Percentiles rank a stretch among this genome's conserved stretches.
Conservation (phyloP, 257 asterid species). For the Fraxinus americana region DNA sequence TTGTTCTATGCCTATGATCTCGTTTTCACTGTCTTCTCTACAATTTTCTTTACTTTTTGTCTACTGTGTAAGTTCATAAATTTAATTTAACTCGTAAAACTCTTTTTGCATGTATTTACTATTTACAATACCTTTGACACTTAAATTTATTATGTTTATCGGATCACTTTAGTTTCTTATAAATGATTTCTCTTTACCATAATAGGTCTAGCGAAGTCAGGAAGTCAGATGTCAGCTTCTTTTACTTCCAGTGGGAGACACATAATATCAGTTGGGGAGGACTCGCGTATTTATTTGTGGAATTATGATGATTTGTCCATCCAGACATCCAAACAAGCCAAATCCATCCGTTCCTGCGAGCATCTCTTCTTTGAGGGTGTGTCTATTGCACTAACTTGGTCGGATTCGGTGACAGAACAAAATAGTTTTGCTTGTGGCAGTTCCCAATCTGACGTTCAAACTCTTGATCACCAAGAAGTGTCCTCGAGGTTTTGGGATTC, state of each 20-base stretch:
- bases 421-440: background rate
- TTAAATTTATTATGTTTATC: too few species aligned
- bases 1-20: background rate
- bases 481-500: constrained; percentile 39
- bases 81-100: background rate
- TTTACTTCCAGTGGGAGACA: constrained; percentile 61
- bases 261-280: constrained; percentile 77
- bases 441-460: constrained; percentile 21
- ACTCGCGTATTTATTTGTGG: constrained; percentile 74
- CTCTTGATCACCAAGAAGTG: constrained; percentile 18
- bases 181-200: constrained; percentile 4
- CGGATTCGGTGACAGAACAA: constrained; percentile 24
- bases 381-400: constrained; percentile 72
- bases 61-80: background rate
- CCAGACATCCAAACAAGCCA: constrained; percentile 45
- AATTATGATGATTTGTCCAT: constrained; percentile 44
- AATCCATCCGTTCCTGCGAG: constrained; percentile 70
- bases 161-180: background rate
- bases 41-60: background rate
- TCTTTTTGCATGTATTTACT: too few species aligned
- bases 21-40: background rate
- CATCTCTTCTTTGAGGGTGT: constrained; percentile 51
- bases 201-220: constrained; percentile 65
- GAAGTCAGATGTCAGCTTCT: constrained; percentile 71
- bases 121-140: background rate